Evolutionary conservation across 306 rosid genomes (phyloP).

Genomic region (Vigna trinervia): DNA sequence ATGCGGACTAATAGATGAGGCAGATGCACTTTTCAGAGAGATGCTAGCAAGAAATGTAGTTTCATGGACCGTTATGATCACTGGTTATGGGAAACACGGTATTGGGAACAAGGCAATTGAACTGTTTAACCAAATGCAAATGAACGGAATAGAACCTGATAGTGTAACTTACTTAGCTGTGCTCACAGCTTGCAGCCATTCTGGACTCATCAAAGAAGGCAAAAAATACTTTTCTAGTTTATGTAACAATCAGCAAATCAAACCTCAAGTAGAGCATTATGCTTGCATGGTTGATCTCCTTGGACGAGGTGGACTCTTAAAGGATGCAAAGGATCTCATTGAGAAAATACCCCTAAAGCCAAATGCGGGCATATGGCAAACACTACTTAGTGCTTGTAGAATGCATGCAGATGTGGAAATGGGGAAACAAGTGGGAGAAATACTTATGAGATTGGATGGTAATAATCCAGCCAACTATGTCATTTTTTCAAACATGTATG

Average conservation of each 20-base stretch:
- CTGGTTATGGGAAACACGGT: conserved; percentile 75
- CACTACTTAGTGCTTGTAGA: conserved; percentile 69
- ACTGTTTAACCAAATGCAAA: conserved; percentile 59
- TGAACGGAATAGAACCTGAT: conserved; percentile 55
- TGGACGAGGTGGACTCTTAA: conserved; percentile 62
- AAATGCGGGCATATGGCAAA: conserved; percentile 68
- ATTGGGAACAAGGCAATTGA: conserved; percentile 55
- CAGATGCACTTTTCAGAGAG: conserved; percentile 58
- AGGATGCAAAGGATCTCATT: conserved; percentile 64
- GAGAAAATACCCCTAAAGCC: conserved; percentile 66
- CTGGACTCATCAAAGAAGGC: conserved; percentile 65
- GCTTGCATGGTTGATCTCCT: conserved; percentile 76
- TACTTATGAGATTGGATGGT: conserved; percentile 55
- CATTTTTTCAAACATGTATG: conserved; percentile 67
- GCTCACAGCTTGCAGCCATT: conserved; percentile 78
- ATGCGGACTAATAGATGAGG: conserved; percentile 63
- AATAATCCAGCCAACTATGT: conserved; percentile 64
- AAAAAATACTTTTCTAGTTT: conserved; percentile 59
- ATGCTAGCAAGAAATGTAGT: conserved; percentile 53
- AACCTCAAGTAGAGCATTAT: conserved; percentile 66
- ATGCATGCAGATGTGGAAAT: conserved; percentile 64
- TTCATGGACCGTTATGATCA: conserved; percentile 79
- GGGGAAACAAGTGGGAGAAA: conserved; percentile 63
- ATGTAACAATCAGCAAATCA: conserved; percentile 31
- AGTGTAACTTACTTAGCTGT: conserved; percentile 63